Base-by-base conservation (phyloP, 1,284 basidiomycete genomes). In the Apiotrichum montevideense region DNA sequence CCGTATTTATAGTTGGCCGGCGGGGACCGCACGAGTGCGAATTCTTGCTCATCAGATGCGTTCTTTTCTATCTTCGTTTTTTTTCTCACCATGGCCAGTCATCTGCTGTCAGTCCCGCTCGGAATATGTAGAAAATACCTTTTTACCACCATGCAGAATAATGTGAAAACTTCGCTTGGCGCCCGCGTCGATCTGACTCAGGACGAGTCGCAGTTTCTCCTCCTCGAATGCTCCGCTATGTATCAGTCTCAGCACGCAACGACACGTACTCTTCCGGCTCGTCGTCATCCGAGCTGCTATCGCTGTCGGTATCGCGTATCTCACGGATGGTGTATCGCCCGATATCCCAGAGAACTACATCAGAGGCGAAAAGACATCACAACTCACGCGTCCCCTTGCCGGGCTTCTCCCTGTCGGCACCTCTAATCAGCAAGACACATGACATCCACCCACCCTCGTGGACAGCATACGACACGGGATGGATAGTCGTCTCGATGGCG, bases 401-500 rank as follows among this genome's bases (percentile, higher is more conserved):
- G 8, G 3, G 10, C 14, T 32, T 44, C 63, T 66, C 46, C 90
- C 98, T 78, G 88, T 89, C 62, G 37, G 8, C 37, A 13, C 37
- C 37, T 39, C 8, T 39, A 21, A 21, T 21, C 21, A 21, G 21
- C 21, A 21, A 21, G 21, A 21, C 21, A 21, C 21, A 21, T 21
- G 21, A 21, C 21, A 21, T 39, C 21, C 13, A 39, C 84, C 94
- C 13, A 81, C 83, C 9, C 96, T 88, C 79, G 80, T 97, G 56
- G 90, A 97, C 79, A 77, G 85, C 58, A 87, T 72, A 71, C 51
- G 61, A 63, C 40, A 71, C 65, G 1, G 69, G 67, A 51, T 73
- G 71, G 6, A 71, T 39, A 5, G 64, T 65, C 2, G 71, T 73
- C 51, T 73, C 62, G 3, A 73, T 66, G 0, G 71, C 71, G 50